Base-by-base conservation (phyloP, 306 rosid genomes). In the Rosa multiflora region DNA sequence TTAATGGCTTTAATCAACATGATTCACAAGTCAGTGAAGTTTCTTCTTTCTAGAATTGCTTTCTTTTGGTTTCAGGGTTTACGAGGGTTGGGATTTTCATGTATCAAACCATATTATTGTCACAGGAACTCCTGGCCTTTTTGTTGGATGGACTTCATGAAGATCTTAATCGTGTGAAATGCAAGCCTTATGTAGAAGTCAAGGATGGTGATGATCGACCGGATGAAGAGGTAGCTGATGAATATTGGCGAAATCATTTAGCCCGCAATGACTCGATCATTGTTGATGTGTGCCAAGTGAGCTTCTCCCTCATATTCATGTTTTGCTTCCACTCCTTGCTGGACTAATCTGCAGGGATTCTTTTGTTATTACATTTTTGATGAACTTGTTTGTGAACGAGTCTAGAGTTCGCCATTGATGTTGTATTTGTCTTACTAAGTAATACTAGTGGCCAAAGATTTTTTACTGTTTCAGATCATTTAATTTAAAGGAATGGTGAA, bases 1-100 rank as follows among this genome's bases (percentile, higher is more conserved):
- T 96, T 86, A 93, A 97, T 88, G 99, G 99, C 76, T 96, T 91
- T 81, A 96, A 96, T 88, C 99, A 96, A 81, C 99, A 96, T 78
- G 99, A 96, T 91, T 96, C 98, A 81, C 99, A 96, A 85, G 99
- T 95, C 63, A 86, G 94, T 89, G 86, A 82, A 72, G 72, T 80
- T 81, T 69, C 69, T 83, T 56, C 75, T 61, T 49, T 78, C 78
- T 58, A 49, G 47, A 76, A 76, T 86, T 87, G 72, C 80, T 80
- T 76, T 82, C 59, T 56, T 75, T 69, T 52, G 29, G 83, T 43
- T 46, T 80, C 72, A 64, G 29, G 80, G 74, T 85, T 83, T 70
- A 43, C 29, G 43, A 70, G 55, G 70, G 61, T 44, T 74, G 37
- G 63, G 70, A 26, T 76, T 68, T 79, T 74, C 70, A 49, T 67